Conservation (phyloP, 2,329 filamentous ascomycete genomes). For the Anthostomella pinea region DNA sequence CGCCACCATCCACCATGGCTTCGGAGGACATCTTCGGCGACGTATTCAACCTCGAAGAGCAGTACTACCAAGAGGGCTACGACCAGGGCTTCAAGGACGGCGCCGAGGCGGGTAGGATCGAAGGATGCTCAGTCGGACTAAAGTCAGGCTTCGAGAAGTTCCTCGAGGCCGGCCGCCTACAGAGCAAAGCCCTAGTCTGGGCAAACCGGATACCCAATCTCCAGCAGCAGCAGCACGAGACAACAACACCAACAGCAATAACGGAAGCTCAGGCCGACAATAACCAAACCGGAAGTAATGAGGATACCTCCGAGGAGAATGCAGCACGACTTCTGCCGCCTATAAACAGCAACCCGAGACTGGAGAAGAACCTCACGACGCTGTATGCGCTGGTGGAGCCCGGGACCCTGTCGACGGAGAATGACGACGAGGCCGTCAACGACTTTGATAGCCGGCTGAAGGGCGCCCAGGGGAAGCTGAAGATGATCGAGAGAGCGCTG, state of each 20-base stretch:
- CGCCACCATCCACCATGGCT: slow-evolving; percentile 24
- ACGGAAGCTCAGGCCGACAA: background rate
- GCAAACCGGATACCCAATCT: slow-evolving; percentile 59
- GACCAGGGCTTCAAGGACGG: slow-evolving; percentile 73
- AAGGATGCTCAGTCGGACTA: slow-evolving; percentile 87
- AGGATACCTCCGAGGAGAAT: background rate
- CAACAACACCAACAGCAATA: slow-evolving; percentile 3
- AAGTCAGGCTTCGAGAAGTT: slow-evolving; percentile 96
- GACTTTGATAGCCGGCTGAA: slow-evolving; percentile 87
- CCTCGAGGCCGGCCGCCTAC: slow-evolving; percentile 71
- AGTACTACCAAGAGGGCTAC: slow-evolving; percentile 83
- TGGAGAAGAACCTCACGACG: slow-evolving; percentile 73
- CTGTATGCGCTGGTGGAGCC: slow-evolving; percentile 78
- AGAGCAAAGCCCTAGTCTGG: slow-evolving; percentile 82
- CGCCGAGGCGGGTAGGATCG: slow-evolving; percentile 71
- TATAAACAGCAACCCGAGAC: slow-evolving; percentile 54
- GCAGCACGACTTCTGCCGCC: slow-evolving; percentile 40
- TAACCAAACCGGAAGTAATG: background rate
- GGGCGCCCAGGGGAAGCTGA: slow-evolving; percentile 77
- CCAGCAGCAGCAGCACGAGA: slow-evolving; percentile 6
- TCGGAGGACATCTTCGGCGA: slow-evolving; percentile 53
- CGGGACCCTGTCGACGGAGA: slow-evolving; percentile 72
- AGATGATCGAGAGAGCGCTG: slow-evolving; percentile 74
- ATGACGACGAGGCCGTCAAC: slow-evolving; percentile 83
- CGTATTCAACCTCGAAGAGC: slow-evolving; percentile 59